Evolutionary conservation across 2,329 filamentous ascomycete species (phyloP), one percentile per base, ranked within the genome.

Genomic region (Fusarium sp.): DNA sequence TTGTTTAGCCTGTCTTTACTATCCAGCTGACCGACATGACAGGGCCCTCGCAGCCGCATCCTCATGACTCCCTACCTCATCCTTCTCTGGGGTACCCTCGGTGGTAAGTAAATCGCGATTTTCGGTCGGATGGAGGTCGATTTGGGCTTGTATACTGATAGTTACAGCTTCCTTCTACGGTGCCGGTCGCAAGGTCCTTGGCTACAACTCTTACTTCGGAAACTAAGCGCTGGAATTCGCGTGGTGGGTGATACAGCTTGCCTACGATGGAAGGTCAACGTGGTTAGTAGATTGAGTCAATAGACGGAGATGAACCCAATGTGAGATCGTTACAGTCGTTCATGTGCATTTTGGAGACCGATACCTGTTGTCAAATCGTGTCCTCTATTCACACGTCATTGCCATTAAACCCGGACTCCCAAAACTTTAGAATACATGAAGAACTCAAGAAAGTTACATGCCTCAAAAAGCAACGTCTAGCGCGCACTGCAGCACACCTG

Each of bases 151-250:
- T 50, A 63, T 59, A 67, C 61, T 73, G 59, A 66, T 77, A 78
- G 60, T 49, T 25, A 49, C 23, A 90, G 88, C 84, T 60, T 81
- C 84, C 75, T 85, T 94, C 84, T 96, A 93, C 86, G 92, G 91
- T 86, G 91, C 93, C 86, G 85, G 87, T 82, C 92, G 93, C 81
- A 90, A 93, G 86, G 85, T 93, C 74, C 81, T 91, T 72, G 93
- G 93, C 79, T 90, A 95, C 88, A 95, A 94, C 89, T 94, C 91
- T 71, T 95, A 91, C 91, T 93, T 90, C 79, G 85, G 87, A 80
- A 87, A 89, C 75, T 90, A 87, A 79, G 63, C 47, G 28, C 64
- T 60, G 33, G 50, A 47, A 35, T 42, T 57, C 37, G 43, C 47
- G 62, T 61, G 50, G 64, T 58, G 67, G 70, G 40, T 60, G 44